Conservation (phyloP, 164 flowering plant species). For the Macadamia tetraphylla region DNA sequence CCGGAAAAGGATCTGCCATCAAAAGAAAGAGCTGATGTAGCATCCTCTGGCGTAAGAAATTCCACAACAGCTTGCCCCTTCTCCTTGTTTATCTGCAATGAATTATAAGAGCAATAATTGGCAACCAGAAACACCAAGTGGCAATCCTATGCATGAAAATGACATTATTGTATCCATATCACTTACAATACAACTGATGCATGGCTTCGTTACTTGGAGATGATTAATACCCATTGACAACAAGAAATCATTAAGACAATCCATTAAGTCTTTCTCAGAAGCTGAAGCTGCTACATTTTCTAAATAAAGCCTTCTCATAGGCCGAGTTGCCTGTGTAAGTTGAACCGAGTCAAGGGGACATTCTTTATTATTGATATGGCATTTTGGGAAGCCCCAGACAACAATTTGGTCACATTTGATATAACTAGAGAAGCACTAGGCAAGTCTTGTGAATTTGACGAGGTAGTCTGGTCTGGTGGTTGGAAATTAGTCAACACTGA, state of each 20-base stretch:
- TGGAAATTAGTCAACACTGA: constrained; percentile 26
- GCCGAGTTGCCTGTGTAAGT: constrained; percentile 80
- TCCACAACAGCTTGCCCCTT: constrained; percentile 88
- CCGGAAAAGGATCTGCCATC: constrained; percentile 66
- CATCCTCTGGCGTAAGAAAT: constrained; percentile 91
- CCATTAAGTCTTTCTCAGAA: constrained; percentile 69
- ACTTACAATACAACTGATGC: constrained; percentile 87
- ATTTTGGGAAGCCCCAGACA: constrained; percentile 17
- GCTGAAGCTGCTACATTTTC: constrained; percentile 77
- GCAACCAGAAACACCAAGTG: not conserved
- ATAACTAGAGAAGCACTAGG: constrained; percentile 22
- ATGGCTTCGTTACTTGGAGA: constrained; percentile 66
- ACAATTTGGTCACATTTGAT: constrained; percentile 23
- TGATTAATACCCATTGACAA: constrained; percentile 55
- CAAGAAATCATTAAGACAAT: constrained; percentile 54
- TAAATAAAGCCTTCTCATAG: constrained; percentile 73
- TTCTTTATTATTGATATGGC: constrained; percentile 19
- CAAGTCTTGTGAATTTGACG: constrained; percentile 20
- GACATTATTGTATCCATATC: not conserved
- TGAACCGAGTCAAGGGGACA: constrained; percentile 57
- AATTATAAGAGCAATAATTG: not conserved
- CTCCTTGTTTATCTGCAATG: constrained; percentile 73
- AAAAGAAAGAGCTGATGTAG: constrained; percentile 77
- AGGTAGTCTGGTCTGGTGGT: constrained; percentile 16
- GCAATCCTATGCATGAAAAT: not conserved